Base-by-base conservation (phyloP, 2,329 filamentous ascomycete species). In the Ophiocordyceps australis region DNA sequence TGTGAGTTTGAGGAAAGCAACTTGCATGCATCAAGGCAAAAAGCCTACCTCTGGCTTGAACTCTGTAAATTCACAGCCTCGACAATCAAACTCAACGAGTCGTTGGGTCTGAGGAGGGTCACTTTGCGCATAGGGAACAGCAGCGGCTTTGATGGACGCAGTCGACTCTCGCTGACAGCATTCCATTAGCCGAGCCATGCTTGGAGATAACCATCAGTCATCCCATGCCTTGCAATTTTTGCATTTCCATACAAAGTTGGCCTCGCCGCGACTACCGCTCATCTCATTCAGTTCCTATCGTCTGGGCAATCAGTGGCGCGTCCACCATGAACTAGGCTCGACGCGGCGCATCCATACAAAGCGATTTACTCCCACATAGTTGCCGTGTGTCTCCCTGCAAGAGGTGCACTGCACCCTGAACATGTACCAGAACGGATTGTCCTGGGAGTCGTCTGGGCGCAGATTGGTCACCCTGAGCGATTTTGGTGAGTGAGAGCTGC, bases 211-310 rank as follows among this genome's bases (percentile, higher is more conserved):
- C n/a, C n/a, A n/a, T n/a, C n/a, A n/a, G n/a, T n/a, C n/a, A n/a
- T n/a, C 12, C 12, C 54, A 17, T 38, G 89, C 83, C 69, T 89
- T 91, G 73, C 89, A 98, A 47, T 89, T 86, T 54, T 91, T 93
- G 65, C 89, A 98, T 50, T 74, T 85, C 86, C 89, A 98, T n/a
- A 98, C 89, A 52, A 98, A 98, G 52, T 95, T 95, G 32, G 89
- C 89, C 52, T 95, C 85, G 36, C 89, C 89, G 42, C 82, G 70
- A 49, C 85, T 94, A 19, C 85, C 85, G 35, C 81, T 89, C 49
- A 94, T 73, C 36, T 94, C 83, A 45, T 91, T 85, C 42, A 62
- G 65, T 46, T 95, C 86, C 82, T 93, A 34, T 4, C 27, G n/a
- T 20, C 11, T 27, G n/a, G 15, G 11, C 12, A 17, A 12, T 28